Conservation (phyloP, 768 basidiomycete genomes). For the Tylopilus balloui region DNA sequence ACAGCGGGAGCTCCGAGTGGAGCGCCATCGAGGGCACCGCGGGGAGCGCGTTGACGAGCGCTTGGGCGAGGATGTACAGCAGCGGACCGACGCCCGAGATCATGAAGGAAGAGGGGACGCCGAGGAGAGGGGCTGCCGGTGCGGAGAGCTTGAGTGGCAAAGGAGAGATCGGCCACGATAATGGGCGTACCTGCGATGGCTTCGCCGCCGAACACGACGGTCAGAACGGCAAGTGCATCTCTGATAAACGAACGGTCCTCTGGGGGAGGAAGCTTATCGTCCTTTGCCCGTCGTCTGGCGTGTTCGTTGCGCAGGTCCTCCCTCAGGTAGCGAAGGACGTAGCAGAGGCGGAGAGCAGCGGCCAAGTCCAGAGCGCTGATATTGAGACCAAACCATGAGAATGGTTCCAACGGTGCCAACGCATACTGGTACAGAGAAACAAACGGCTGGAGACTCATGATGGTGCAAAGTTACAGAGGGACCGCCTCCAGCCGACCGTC, state of each 20-base stretch:
- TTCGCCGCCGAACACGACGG: slow-evolving; percentile 80
- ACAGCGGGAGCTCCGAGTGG: slow-evolving; percentile 63
- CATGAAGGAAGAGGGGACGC: slow-evolving; percentile 74
- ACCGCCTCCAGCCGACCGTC: not conserved
- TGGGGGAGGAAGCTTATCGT: slow-evolving; percentile 30
- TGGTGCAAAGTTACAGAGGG: not conserved
- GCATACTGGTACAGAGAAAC: slow-evolving; percentile 49
- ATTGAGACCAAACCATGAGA: slow-evolving; percentile 59
- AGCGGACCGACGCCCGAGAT: slow-evolving; percentile 60
- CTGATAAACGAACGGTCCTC: slow-evolving; percentile 57
- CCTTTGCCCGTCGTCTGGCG: slow-evolving; percentile 31
- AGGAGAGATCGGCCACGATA: not conserved
- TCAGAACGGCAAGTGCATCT: slow-evolving; percentile 51
- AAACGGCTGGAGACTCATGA: slow-evolving; percentile 39
- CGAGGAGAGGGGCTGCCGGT: slow-evolving; percentile 55
- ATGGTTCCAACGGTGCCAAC: slow-evolving; percentile 58
- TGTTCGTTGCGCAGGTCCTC: slow-evolving; percentile 47
- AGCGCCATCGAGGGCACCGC: slow-evolving; percentile 40
- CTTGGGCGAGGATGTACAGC: slow-evolving; percentile 59
- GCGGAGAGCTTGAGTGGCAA: not conserved
- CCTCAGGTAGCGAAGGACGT: slow-evolving; percentile 63
- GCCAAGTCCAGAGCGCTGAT: slow-evolving; percentile 64
- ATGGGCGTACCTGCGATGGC: slow-evolving; percentile 52
- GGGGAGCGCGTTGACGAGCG: slow-evolving; percentile 59
- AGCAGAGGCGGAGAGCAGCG: slow-evolving; percentile 64